Base-by-base conservation (phyloP, 305 asterid species). In the Fraxinus dipetala region DNA sequence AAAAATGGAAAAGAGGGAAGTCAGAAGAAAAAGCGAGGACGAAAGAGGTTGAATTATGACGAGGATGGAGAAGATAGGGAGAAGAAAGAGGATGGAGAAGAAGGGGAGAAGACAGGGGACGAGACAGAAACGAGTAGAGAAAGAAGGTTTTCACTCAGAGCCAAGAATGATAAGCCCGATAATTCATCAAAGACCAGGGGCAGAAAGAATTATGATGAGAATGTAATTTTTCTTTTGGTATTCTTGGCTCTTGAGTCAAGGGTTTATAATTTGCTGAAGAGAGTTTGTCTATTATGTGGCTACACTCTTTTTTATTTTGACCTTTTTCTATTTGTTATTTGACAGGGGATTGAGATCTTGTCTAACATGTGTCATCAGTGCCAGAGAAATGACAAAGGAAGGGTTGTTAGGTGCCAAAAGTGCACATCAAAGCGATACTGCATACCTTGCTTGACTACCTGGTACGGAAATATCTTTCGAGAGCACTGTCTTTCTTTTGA, bases 321-420 rank as follows among this genome's bases (percentile, higher is more conserved):
- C 61, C 3, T 75, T 48, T 48, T 75, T 14, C 34, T 76, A 43
- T 56, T 83, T 28, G 74, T 78, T 74, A 81, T 81, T 80, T 83
- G 74, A 16, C 75, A 91, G 95, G 90, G 84, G 78, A 87, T 84
- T 65, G 86, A 30, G 87, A 77, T 72, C 76, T 79, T 75, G 48
- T 85, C 88, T 13, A 86, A 76, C 82, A 90, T 85, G 86, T 93
- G 97, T 79, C 97, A 93, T 85, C 97, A 93, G 84, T 92, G 97
- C 90, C 89, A 88, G 89, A 90, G 96, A 87, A 92, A 91, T 38
- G 96, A 91, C 81, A 92, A 90, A 83, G 93, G 94, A 85, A 81
- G 88, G 77, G 98, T 93, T 76, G 94, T 91, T 81, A 84, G 88
- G 1, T 93, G 98, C 86, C 86, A 90, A 84, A 83, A 59, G 65